Evolutionary conservation across 176 grass and related monocot genomes (phyloP).

Genomic region (Oryza officinalis): DNA sequence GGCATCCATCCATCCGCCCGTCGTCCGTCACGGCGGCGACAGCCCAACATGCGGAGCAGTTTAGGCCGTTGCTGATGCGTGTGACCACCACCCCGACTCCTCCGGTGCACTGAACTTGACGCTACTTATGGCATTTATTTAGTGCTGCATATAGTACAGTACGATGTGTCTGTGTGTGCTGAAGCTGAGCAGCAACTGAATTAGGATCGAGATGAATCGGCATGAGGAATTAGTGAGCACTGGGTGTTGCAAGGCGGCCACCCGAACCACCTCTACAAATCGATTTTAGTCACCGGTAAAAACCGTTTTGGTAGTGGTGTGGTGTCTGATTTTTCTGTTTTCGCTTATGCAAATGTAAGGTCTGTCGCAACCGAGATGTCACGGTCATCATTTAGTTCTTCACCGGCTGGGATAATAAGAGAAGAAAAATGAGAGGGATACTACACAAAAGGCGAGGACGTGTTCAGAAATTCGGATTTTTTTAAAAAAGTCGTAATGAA

Average conservation of each 20-base stretch:
- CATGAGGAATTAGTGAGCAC: too few species aligned
- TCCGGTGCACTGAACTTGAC: background rate
- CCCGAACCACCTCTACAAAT: too few species aligned
- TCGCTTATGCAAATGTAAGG: background rate
- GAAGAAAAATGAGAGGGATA: background rate
- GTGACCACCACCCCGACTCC: background rate
- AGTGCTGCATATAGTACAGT: background rate
- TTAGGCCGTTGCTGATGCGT: background rate
- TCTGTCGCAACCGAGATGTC: background rate
- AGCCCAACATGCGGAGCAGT: background rate
- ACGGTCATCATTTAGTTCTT: background rate
- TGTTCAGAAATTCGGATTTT: background rate
- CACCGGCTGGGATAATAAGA: background rate
- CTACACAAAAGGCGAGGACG: background rate
- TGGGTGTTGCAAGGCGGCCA: too few species aligned
- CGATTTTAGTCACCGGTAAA: too few species aligned
- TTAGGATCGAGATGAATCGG: too few species aligned
- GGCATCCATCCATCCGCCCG: background rate
- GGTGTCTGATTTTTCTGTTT: background rate
- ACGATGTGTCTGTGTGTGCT: background rate
- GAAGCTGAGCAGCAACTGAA: background rate
- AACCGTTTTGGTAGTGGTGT: too few species aligned
- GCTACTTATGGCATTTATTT: background rate
- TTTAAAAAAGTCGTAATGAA: background rate
- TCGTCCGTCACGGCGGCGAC: slow-evolving; percentile 1